A percentile compares a stretch with the other conserved stretches of the same genome.
phyloP scores from a whole-genome alignment of 345 rosid genomes.

The Chamaenerion angustifolium region DNA sequence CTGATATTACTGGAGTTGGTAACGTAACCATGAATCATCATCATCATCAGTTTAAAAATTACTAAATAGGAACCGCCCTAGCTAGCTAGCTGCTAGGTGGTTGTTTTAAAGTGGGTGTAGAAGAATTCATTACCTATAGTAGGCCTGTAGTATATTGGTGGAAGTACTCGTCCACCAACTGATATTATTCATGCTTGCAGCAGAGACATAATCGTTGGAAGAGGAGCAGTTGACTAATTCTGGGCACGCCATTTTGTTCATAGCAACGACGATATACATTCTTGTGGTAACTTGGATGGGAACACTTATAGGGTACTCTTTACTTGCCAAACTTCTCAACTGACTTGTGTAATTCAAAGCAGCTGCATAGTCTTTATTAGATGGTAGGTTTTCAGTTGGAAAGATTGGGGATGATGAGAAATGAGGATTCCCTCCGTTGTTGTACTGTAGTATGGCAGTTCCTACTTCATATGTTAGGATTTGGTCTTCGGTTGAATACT shows the following conservation, averaged over 20 bases:
- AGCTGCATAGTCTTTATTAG: conserved; percentile 1
- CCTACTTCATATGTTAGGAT: conserved; percentile 1
- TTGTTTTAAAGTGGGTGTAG: no score
- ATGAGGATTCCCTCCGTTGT: not conserved
- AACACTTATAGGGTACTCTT: conserved; percentile 3
- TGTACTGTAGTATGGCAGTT: conserved; percentile 12
- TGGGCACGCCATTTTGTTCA: not conserved
- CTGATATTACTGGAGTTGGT: conserved; percentile 5
- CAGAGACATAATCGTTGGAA: not conserved
- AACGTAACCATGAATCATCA: no score
- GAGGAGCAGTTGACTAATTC: no score
- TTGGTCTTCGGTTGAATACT: not conserved
- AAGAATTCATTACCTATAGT: conserved; percentile 6
- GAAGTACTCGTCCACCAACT: no score
- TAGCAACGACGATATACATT: conserved; percentile 9
- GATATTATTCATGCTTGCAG: no score
- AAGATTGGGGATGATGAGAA: not conserved
- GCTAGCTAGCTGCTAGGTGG: no score
- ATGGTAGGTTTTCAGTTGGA: conserved; percentile 5
- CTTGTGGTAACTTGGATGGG: conserved; percentile 9
- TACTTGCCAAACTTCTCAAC: conserved; percentile 8
- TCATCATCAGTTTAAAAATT: no score
- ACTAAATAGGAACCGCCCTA: no score
- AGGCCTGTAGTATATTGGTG: conserved; percentile 7
- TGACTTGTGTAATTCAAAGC: conserved; percentile 3